Evolutionary conservation across 2,329 filamentous ascomycete species (phyloP).

Genomic region (Penicillium frequentans): DNA sequence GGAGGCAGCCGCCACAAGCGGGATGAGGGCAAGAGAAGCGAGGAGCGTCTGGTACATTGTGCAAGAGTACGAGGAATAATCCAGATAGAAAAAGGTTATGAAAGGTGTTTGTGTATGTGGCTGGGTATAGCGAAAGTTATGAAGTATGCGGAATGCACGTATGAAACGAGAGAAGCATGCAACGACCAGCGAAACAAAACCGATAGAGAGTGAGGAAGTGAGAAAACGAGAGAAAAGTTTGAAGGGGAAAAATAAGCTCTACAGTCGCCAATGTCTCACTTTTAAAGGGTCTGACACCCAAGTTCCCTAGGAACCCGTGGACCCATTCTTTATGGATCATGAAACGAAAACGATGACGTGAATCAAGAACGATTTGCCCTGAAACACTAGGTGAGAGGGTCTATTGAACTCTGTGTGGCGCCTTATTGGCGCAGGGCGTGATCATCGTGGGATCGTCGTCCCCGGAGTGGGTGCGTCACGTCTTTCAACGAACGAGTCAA

Average conservation of each 20-base stretch:
- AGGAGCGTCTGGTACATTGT: constrained; percentile 7
- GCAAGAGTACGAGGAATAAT: neutral
- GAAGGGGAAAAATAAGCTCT: neutral
- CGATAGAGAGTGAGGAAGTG: neutral
- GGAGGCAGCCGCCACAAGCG: constrained; percentile 5
- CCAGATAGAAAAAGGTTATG: neutral
- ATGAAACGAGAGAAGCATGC: constrained; percentile 4
- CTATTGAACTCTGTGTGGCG: constrained; percentile 10
- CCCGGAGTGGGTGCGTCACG: constrained; percentile 9
- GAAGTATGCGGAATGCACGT: constrained; percentile 7
- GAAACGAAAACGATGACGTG: constrained; percentile 12
- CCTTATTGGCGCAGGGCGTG: constrained; percentile 6
- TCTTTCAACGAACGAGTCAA: neutral
- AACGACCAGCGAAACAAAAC: constrained; percentile 2
- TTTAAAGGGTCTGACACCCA: constrained; percentile 3
- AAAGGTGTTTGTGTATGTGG: neutral
- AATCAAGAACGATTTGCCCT: constrained; percentile 8
- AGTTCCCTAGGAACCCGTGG: constrained; percentile 3
- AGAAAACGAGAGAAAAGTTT: neutral
- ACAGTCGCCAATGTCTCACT: constrained; percentile 5
- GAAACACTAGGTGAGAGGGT: constrained; percentile 14
- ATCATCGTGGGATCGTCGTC: constrained; percentile 5
- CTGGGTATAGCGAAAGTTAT: neutral
- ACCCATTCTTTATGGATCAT: constrained; percentile 11
- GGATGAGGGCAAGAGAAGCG: constrained; percentile 13